Base-by-base conservation (phyloP, 78 protist species). In the Emiliania huxleyi region DNA sequence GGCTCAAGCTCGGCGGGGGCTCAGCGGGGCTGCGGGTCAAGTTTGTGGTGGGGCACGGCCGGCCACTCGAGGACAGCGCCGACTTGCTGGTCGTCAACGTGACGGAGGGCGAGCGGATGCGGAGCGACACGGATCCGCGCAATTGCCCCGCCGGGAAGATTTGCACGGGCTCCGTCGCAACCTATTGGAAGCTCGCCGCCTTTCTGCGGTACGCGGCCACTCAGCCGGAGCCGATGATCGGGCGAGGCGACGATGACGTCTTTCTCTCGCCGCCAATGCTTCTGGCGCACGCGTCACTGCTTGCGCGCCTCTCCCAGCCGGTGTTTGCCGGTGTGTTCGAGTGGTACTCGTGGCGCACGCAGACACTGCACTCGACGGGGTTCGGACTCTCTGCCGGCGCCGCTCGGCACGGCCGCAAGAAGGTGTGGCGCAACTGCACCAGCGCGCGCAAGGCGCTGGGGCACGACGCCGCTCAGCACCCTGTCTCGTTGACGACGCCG, bases 371-470 rank as follows among this genome's bases (percentile, higher is more conserved):
- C 55, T 48, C 55, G 23, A 48, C 55, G 11, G 55, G 55, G 26
- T 55, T 55, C 33, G 79, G 79, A 35, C 79, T 69, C 42, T 69
- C 79, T 2, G 79, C 79, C 1, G 79, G 79, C 40, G 79, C 42
- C 79, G 3, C 79, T 0, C 79, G 79, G 38, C 2, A 35, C 38
- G 11, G 35, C 42, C 42, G 42, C 26, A n/a, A n/a, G 18, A 69
- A 69, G 79, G 40, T 15, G 40, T 69, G 79, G 79, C 79, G 79
- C 79, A 69, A 69, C 79, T 69, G 79, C 79, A 69, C 79, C 40
- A 40, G 40, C 35, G 35, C 40, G 79, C 79, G 40, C 35, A 26
- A 2, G 23, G 55, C 55, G 55, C 55, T 11, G 4, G 55, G 55
- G 11, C 55, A 48, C 55, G 55, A 4, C 11, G 55, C n/a, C n/a